Base-by-base conservation (phyloP, 176 grass and related monocot species). In the Guadua angustifolia region DNA sequence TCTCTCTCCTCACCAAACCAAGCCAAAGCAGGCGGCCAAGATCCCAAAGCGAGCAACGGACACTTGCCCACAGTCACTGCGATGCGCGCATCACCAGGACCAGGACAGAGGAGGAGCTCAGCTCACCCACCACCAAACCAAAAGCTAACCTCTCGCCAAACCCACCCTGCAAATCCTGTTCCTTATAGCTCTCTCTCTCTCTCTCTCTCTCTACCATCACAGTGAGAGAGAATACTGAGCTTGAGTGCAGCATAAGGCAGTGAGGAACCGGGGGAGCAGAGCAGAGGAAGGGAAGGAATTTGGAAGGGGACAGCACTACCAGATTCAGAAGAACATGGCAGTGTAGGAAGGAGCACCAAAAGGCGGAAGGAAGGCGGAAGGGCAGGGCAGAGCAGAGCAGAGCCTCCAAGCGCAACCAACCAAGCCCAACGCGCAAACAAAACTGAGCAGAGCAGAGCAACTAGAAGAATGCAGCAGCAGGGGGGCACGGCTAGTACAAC, bases 321-420 rank as follows among this genome's bases (percentile, higher is more conserved):
- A n/a, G n/a, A n/a, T n/a, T n/a, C 66, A 82, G 66, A 83, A 50
- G 60, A 63, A 63, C 29, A 73, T n/a, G 46, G 47, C 13, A 74
- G 44, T 44, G 36, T 64, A 55, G 79, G 40, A 32, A 75, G 15
- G 39, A 75, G 15, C 25, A 24, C 29, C n/a, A 59, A 59, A 24
- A 24, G 56, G 56, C 56, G n/a, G n/a, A n/a, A n/a, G n/a, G n/a
- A n/a, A n/a, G n/a, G 7, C 0, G 59, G 0, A 40, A 78, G 58
- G 19, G 75, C 62, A 80, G 77, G 14, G 21, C 78, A 63, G 74
- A 59, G 64, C 78, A 63, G 74, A 59, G 64, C 53, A 61, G 64
- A 92, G 36, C 80, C 64, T 81, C 89, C 79, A 83, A 89, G 19
- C 64, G 67, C 82, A 94, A 90, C 53, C 65, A 56, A 86, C 61